Percentiles rank a stretch among this genome's conserved stretches.
phyloP scores from a whole-genome alignment of 2,329 filamentous ascomycete species.

The Hypomyces rosellus region DNA sequence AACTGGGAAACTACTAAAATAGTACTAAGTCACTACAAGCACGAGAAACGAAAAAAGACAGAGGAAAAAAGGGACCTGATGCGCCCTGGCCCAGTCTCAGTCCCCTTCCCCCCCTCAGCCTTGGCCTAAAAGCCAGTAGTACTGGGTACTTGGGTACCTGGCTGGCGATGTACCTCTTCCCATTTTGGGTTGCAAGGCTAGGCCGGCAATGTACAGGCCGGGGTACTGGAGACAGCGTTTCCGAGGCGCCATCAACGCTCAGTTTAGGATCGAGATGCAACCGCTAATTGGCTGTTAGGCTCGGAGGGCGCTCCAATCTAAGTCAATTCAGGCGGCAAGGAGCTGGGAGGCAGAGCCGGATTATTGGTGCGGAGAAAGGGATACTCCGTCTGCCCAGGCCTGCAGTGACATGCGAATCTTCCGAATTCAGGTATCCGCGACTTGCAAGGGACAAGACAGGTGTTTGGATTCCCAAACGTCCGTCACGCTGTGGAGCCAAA shows the following conservation, averaged over 20 bases:
- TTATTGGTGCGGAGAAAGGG: conserved; percentile 7
- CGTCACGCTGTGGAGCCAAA: conserved; percentile 9
- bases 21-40: no score
- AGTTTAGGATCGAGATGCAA: no score
- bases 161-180: neutral
- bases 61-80: conserved; percentile 4
- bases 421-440: conserved; percentile 6
- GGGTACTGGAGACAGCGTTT: no score
- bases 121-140: neutral
- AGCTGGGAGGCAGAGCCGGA: neutral
- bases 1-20: no score
- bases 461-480: neutral
- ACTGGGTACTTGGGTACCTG: no score
- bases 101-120: conserved; percentile 11
- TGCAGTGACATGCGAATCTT: neutral
- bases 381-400: conserved; percentile 10
- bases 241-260: no score
- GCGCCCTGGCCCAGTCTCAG: neutral
- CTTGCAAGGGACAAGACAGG: conserved; percentile 6
- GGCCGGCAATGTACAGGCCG: no score
- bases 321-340: conserved; percentile 2
- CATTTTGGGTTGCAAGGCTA: neutral
- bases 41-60: neutral
- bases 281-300: conserved; percentile 2
- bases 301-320: neutral